phyloP scores from a whole-genome alignment of 2,329 filamentous ascomycete genomes.

The Fusarium lateritium region DNA sequence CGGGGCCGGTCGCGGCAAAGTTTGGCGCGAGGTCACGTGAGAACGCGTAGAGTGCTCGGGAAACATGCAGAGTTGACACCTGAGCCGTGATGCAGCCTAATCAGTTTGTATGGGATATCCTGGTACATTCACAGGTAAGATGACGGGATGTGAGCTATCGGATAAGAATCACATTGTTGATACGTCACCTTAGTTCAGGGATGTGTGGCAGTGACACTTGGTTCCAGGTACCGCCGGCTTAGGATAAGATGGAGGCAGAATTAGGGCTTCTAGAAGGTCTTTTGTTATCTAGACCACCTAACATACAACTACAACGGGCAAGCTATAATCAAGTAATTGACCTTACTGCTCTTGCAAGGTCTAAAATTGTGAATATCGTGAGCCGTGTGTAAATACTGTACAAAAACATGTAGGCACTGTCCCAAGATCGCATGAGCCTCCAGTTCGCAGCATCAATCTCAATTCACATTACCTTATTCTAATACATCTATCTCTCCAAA shows the following conservation, averaged over 20 bases:
- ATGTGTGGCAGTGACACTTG: background rate
- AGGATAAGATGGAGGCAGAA: background rate
- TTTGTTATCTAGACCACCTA: background rate
- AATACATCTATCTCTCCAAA: slow-evolving; percentile 20
- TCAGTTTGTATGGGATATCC: background rate
- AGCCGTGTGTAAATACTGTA: slow-evolving; percentile 38
- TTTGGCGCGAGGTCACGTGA: slow-evolving; percentile 38
- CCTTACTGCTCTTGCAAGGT: background rate
- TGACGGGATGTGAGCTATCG: background rate
- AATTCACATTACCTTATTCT: slow-evolving; percentile 21
- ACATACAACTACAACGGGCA: background rate
- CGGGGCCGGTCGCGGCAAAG: slow-evolving; percentile 10
- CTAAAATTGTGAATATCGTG: background rate
- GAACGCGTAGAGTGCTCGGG: slow-evolving; percentile 22
- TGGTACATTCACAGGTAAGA: background rate
- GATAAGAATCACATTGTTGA: background rate
- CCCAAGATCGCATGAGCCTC: slow-evolving; percentile 20
- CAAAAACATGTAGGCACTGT: slow-evolving; percentile 29
- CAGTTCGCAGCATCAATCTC: slow-evolving; percentile 23
- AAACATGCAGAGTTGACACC: background rate
- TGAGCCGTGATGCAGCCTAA: background rate
- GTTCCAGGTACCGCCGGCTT: slow-evolving; percentile 7
- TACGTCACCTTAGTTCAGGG: slow-evolving; percentile 14
- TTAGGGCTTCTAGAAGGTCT: slow-evolving; percentile 4
- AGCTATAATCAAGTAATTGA: background rate